These are phyloP conservation scores for Takashimella tepidaria DNA, from an alignment of 1,284 basidiomycete species.

Conservation along the genomic window DNA sequence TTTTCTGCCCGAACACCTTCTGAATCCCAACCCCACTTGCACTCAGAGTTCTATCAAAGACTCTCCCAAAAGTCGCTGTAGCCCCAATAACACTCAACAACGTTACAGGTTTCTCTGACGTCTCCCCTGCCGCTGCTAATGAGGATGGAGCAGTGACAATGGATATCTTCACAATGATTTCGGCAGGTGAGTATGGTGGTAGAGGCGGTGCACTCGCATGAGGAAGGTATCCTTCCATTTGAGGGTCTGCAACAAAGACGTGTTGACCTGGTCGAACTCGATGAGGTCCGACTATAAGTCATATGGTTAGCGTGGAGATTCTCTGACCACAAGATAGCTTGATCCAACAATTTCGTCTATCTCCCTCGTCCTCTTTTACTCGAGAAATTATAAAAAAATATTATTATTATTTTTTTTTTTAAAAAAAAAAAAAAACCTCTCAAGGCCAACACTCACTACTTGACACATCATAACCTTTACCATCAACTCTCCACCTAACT, in stretches of 20 bases:
- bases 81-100: background rate
- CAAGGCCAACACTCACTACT: constrained; percentile 56
- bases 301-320: no score
- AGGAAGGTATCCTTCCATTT: constrained; percentile 51
- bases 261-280: constrained; percentile 69
- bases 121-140: background rate
- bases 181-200: constrained; percentile 12
- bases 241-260: constrained; percentile 66
- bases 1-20: background rate
- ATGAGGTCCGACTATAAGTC: constrained; percentile 73
- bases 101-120: background rate
- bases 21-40: no score
- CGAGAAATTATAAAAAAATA: no score
- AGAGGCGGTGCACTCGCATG: constrained; percentile 43
- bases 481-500: constrained; percentile 71
- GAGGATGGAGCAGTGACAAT: no score
- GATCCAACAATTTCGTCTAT: no score
- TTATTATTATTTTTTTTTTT: no score
- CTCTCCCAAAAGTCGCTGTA: constrained; percentile 11
- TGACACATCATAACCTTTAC: constrained; percentile 77
- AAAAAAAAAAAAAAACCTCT: no score
- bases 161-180: constrained; percentile 32
- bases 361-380: no score
- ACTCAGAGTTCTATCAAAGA: no score
- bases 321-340: no score